Conservation (phyloP, 2,329 filamentous ascomycete species). For the Pleomassaria siparia region DNA sequence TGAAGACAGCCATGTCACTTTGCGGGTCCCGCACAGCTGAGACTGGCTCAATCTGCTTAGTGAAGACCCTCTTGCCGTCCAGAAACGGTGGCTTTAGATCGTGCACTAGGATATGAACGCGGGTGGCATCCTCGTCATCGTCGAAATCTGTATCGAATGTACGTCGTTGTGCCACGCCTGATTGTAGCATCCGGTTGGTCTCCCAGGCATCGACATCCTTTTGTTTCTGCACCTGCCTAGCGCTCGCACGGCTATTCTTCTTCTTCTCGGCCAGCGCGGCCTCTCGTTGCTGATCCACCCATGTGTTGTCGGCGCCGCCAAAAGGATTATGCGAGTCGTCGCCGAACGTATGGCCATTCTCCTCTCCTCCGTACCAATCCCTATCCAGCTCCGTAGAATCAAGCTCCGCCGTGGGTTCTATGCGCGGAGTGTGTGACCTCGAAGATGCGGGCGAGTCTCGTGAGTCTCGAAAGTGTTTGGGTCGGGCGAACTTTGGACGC, state of each 20-base stretch:
- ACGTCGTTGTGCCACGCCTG: slow-evolving; percentile 87
- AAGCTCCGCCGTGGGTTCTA: slow-evolving; percentile 61
- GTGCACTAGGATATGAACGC: slow-evolving; percentile 89
- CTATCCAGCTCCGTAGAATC: slow-evolving; percentile 78
- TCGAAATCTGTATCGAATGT: slow-evolving; percentile 81
- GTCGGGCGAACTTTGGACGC: slow-evolving; percentile 47
- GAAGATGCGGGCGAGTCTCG: slow-evolving; percentile 32
- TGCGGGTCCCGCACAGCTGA: slow-evolving; percentile 90
- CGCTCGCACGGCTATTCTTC: slow-evolving; percentile 68
- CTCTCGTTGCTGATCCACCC: slow-evolving; percentile 76
- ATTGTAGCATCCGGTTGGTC: slow-evolving; percentile 96
- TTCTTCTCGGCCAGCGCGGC: slow-evolving; percentile 78
- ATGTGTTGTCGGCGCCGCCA: slow-evolving; percentile 70
- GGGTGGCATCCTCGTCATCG: slow-evolving; percentile 85
- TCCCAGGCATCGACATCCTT: slow-evolving; percentile 98
- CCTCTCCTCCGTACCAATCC: slow-evolving; percentile 91
- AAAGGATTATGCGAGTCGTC: slow-evolving; percentile 95
- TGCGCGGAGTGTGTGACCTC: slow-evolving; percentile 38
- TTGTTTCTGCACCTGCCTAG: slow-evolving; percentile 79
- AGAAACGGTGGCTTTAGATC: slow-evolving; percentile 92
- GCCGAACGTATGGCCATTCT: slow-evolving; percentile 81
- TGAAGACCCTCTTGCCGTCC: slow-evolving; percentile 93
- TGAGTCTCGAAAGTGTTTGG: slow-evolving; percentile 21
- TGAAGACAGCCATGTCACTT: slow-evolving; percentile 98
- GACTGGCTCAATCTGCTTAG: slow-evolving; percentile 93